These are phyloP conservation scores for Fusarium buxicola DNA, from an alignment of 2,329 filamentous ascomycete species.

Conservation along the genomic window DNA sequence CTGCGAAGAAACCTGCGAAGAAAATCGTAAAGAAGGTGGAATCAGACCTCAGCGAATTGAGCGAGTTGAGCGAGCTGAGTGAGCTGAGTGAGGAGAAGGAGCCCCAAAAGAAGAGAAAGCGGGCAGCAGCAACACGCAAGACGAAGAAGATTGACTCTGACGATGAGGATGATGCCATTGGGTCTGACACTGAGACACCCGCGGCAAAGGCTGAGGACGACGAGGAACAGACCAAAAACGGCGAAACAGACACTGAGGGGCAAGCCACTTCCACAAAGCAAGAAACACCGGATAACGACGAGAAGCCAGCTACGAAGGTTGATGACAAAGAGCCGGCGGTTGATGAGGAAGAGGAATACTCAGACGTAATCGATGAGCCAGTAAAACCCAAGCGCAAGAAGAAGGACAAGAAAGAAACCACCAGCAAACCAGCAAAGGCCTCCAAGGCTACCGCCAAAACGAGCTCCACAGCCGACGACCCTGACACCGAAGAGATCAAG, in stretches of 20 bases:
- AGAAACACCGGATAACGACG: slow-evolving; percentile 13
- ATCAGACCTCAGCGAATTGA: slow-evolving; percentile 33
- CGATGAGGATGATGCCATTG: slow-evolving; percentile 39
- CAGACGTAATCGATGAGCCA: slow-evolving; percentile 77
- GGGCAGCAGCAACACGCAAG: slow-evolving; percentile 26
- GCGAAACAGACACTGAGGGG: neutral
- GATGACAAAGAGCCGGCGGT: slow-evolving; percentile 37
- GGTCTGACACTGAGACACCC: slow-evolving; percentile 28
- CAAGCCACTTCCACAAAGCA: slow-evolving; percentile 1
- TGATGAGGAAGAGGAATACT: slow-evolving; percentile 55
- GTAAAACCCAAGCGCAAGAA: slow-evolving; percentile 70
- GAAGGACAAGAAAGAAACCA: slow-evolving; percentile 51
- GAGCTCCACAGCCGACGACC: slow-evolving; percentile 57
- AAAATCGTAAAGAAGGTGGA: slow-evolving; percentile 39
- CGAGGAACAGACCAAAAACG: slow-evolving; percentile 6
- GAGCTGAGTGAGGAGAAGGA: slow-evolving; percentile 45
- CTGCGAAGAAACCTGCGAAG: slow-evolving; percentile 45
- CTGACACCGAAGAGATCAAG: slow-evolving; percentile 85
- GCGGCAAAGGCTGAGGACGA: slow-evolving; percentile 8
- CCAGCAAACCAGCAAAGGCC: slow-evolving; percentile 43
- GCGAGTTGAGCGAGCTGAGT: slow-evolving; percentile 38
- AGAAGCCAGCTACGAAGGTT: slow-evolving; percentile 21
- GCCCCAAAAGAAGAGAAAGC: slow-evolving; percentile 33
- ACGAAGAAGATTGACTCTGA: slow-evolving; percentile 45
- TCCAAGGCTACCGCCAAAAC: slow-evolving; percentile 47